A percentile compares a stretch with the other conserved stretches of the same genome.
phyloP scores from a whole-genome alignment of 305 asterid genomes.

The Andrographis paniculata region DNA sequence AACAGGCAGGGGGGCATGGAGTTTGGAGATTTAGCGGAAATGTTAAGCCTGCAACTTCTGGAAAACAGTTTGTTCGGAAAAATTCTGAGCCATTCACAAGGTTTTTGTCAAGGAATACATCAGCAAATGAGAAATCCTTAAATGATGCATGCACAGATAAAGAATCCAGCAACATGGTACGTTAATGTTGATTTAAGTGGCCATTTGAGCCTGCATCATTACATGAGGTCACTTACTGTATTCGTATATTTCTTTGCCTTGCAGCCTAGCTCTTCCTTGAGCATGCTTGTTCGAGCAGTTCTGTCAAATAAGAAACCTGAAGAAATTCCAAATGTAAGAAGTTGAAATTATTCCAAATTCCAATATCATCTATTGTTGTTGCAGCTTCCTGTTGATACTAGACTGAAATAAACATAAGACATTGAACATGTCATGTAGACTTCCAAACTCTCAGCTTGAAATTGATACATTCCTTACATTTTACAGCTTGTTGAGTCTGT shows the following conservation, averaged over 20 bases:
- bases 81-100: constrained; percentile 67
- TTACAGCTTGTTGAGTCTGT: constrained; percentile 85
- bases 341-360: too few species aligned
- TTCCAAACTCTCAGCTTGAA: constrained; percentile 11
- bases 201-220: constrained; percentile 6
- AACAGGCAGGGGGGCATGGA: constrained; percentile 66
- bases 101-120: constrained; percentile 45
- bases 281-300: constrained; percentile 73
- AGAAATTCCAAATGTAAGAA: constrained; percentile 63
- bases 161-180: constrained; percentile 25
- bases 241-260: constrained; percentile 8
- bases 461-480: constrained; percentile 19
- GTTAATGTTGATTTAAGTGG: constrained; percentile 13
- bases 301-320: constrained; percentile 82
- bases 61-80: constrained; percentile 60
- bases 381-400: too few species aligned
- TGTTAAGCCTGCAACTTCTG: constrained; percentile 38
- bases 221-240: constrained; percentile 2
- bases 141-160: constrained; percentile 24
- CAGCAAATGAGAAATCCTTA: constrained; percentile 43
- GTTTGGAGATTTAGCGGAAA: constrained; percentile 86
- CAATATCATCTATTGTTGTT: too few species aligned
- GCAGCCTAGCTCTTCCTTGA: constrained; percentile 74
- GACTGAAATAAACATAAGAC: too few species aligned
- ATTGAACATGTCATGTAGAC: too few species aligned